A percentile compares a stretch with the other conserved stretches of the same genome.
Evolutionary conservation across 116 monocot species (phyloP).

Genomic region (Dioscorea cayenensis): DNA sequence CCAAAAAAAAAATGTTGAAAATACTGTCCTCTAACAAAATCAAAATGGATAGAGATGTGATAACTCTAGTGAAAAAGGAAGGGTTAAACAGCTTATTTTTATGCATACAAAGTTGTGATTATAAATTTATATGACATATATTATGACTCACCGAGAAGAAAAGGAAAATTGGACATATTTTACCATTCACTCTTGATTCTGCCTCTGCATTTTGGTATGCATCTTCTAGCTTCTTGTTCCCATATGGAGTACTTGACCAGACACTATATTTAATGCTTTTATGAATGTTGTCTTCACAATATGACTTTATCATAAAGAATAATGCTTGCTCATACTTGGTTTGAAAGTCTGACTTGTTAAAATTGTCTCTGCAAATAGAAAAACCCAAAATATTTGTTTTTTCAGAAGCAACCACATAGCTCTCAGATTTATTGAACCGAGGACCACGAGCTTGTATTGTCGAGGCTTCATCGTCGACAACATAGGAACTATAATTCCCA

Average conservation of each 20-base stretch:
- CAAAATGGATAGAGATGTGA: too few species aligned
- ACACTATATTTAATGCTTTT: slow-evolving; percentile 80
- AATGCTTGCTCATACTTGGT: slow-evolving; percentile 50
- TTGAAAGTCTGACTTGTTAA: slow-evolving; percentile 50
- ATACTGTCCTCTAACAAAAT: too few species aligned
- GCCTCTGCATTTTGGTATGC: slow-evolving; percentile 46
- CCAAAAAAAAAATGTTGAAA: too few species aligned
- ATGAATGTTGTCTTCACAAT: slow-evolving; percentile 64
- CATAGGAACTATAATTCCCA: background rate
- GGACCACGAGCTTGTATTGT: slow-evolving; percentile 43
- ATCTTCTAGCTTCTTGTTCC: slow-evolving; percentile 69
- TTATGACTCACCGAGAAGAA: slow-evolving; percentile 66
- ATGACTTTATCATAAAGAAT: slow-evolving; percentile 89
- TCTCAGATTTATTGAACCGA: slow-evolving; percentile 26
- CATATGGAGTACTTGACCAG: slow-evolving; percentile 65
- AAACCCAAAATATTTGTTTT: slow-evolving; percentile 6
- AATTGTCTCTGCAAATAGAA: slow-evolving; percentile 21
- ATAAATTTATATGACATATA: background rate
- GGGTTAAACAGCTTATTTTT: too few species aligned
- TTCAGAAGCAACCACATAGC: slow-evolving; percentile 8
- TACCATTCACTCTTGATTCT: slow-evolving; percentile 14
- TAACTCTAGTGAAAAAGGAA: too few species aligned
- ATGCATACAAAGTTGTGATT: background rate
- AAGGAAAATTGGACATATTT: slow-evolving; percentile 60
- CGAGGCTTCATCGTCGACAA: slow-evolving; percentile 7